Evolutionary conservation across 176 grass and related monocot genomes (phyloP), one percentile per base, ranked within the genome.

Genomic region (Thinopyrum elongatum): DNA sequence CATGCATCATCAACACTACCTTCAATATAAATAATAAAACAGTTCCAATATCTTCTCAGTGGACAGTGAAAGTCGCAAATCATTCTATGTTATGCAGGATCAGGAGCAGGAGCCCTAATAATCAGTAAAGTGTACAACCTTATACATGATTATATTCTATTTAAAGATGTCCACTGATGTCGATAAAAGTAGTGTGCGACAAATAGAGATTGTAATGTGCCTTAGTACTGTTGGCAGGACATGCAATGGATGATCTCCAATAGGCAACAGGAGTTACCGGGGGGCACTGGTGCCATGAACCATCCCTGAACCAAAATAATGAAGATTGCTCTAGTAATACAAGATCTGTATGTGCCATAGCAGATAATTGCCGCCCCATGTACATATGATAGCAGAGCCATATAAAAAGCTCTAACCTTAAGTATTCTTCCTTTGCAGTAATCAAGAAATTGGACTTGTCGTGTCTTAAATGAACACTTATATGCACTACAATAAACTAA

Each of bases 391-490:
- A 34, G 41, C 5, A 68, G 34, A 60, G 8, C 9, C 10, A 36
- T 87, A 66, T 49, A n/a, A 42, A 78, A 70, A 61, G 4, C 8
- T 42, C 21, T 35, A 67, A 67, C 59, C 34, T n/a, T 26, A 67
- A 42, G 17, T 47, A 27, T 46, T 47, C 21, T 66, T 65, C 36
- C 46, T 89, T 80, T 64, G 10, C 8, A 25, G 36, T 51, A 84
- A 57, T 75, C 33, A 59, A 85, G 64, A 80, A 80, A 67, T 74
- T 68, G 14, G 65, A 89, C 31, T 35, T 70, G 21, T 6, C 26
- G 8, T 13, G 14, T 51, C 27, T 33, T 65, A 73, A 72, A 15
- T 46, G 41, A 39, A 74, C 36, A 73, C 70, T 58, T 10, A 62
- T 62, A 83, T 31, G 25, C 65, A 58, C 33, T 29, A 13, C 31